These are phyloP conservation scores for Scedosporium minutisporum DNA, from an alignment of 2,329 filamentous ascomycete species.

Conservation along the genomic window DNA sequence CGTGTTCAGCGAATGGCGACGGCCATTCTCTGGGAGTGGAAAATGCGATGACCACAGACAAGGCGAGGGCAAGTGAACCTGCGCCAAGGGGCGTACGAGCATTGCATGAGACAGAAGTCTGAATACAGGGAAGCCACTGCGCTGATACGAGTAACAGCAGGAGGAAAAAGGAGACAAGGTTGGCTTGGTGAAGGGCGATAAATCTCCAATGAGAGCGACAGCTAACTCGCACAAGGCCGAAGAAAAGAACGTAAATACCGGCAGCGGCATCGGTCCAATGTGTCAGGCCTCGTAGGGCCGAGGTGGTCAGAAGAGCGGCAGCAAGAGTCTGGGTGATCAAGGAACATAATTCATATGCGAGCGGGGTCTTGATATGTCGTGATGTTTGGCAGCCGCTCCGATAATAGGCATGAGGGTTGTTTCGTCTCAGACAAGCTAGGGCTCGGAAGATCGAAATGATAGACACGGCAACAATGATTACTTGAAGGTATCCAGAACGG, in stretches of 20 bases:
- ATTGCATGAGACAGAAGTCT: conserved; percentile 22
- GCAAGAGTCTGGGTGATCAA: conserved; percentile 30
- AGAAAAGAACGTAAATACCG: conserved; percentile 29
- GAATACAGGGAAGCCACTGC: conserved; percentile 34
- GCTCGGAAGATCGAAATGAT: background rate
- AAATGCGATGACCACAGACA: conserved; percentile 29
- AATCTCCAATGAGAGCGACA: conserved; percentile 33
- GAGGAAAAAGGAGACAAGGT: conserved; percentile 29
- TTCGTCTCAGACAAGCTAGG: background rate
- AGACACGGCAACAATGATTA: background rate
- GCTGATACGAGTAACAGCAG: conserved; percentile 25
- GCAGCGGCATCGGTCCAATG: conserved; percentile 27
- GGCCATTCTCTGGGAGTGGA: conserved; percentile 40
- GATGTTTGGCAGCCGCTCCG: background rate
- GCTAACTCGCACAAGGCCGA: conserved; percentile 33
- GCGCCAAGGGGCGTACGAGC: conserved; percentile 8
- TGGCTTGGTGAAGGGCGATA: conserved; percentile 37
- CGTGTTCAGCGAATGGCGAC: conserved; percentile 5
- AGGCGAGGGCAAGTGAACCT: conserved; percentile 17
- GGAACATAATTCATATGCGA: conserved; percentile 32
- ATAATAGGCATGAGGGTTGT: background rate
- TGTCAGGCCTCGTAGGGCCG: conserved; percentile 21
- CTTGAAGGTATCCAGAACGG: background rate
- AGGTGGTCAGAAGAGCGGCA: conserved; percentile 27
- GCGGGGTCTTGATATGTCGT: background rate